These are phyloP conservation scores for Trichoderma arundinaceum DNA, from an alignment of 2,329 filamentous ascomycete species.

Conservation along the genomic window DNA sequence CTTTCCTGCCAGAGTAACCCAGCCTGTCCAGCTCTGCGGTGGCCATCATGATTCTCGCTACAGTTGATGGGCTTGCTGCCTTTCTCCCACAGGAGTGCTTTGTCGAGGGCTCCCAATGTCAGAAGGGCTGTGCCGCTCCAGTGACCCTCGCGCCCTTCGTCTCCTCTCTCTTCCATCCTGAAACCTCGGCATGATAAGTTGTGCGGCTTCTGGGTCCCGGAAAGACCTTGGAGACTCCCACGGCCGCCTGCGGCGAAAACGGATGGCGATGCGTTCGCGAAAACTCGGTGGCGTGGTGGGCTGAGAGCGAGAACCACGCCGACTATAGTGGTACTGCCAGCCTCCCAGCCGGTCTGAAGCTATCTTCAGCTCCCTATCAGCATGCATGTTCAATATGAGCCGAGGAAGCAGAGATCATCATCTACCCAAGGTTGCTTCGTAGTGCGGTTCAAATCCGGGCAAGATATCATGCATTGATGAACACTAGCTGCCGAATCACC, in stretches of 20 bases:
- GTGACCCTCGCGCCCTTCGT: conserved; percentile 42
- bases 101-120: conserved; percentile 34
- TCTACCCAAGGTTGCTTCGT: conserved; percentile 26
- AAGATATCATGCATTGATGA: conserved; percentile 31
- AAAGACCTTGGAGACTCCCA: conserved; percentile 38
- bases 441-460: conserved; percentile 32
- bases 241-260: conserved; percentile 38
- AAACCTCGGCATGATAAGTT: conserved; percentile 30
- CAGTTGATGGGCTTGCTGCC: conserved; percentile 38
- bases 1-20: conserved; percentile 31
- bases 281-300: conserved; percentile 37
- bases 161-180: conserved; percentile 42
- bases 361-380: neutral
- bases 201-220: conserved; percentile 30
- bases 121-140: conserved; percentile 37
- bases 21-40: conserved; percentile 44
- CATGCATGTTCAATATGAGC: neutral
- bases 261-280: conserved; percentile 36
- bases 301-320: conserved; percentile 37
- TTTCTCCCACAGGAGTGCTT: conserved; percentile 35
- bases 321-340: conserved; percentile 31
- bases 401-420: neutral
- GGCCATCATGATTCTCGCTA: conserved; percentile 41
- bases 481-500: conserved; percentile 9
- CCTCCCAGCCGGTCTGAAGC: conserved; percentile 21